These are phyloP conservation scores for Malus fusca DNA, from an alignment of 306 rosid genomes.

Conservation along the genomic window DNA sequence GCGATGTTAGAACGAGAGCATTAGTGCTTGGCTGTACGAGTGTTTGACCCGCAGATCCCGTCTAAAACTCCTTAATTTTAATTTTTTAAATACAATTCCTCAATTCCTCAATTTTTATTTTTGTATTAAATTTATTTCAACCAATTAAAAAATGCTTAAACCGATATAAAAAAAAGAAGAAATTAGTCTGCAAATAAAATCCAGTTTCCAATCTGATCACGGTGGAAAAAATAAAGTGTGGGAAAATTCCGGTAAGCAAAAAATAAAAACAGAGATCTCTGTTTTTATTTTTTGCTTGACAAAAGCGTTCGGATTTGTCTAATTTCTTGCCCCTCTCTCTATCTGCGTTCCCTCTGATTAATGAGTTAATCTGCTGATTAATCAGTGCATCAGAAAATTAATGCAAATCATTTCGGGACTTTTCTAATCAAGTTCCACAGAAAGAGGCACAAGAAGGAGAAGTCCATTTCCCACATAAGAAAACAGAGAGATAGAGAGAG, in stretches of 20 bases:
- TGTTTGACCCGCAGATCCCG: conserved; percentile 10
- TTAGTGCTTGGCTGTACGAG: neutral
- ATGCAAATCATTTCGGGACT: neutral
- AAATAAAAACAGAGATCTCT: neutral
- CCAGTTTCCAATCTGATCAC: neutral
- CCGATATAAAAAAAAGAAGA: neutral
- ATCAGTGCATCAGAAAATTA: neutral
- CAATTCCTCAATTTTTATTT: neutral
- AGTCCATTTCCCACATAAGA: neutral
- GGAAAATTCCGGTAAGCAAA: neutral
- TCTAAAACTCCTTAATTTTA: neutral
- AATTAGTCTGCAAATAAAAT: neutral
- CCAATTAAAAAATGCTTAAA: neutral
- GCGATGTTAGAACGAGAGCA: neutral
- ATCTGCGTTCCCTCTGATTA: neutral
- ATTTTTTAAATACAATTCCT: too few relatives aligned
- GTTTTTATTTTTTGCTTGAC: neutral
- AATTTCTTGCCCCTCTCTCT: neutral
- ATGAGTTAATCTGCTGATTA: neutral
- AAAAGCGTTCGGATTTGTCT: neutral
- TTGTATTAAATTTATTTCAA: neutral
- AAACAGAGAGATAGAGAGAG: neutral
- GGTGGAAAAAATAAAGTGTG: neutral
- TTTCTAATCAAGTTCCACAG: conserved; percentile 19
- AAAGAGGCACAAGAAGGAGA: conserved; percentile 10